A percentile compares a stretch with the other conserved stretches of the same genome.
Evolutionary conservation across 176 grass and related monocot genomes (phyloP).

Genomic region (Rhynchospora pubera): DNA sequence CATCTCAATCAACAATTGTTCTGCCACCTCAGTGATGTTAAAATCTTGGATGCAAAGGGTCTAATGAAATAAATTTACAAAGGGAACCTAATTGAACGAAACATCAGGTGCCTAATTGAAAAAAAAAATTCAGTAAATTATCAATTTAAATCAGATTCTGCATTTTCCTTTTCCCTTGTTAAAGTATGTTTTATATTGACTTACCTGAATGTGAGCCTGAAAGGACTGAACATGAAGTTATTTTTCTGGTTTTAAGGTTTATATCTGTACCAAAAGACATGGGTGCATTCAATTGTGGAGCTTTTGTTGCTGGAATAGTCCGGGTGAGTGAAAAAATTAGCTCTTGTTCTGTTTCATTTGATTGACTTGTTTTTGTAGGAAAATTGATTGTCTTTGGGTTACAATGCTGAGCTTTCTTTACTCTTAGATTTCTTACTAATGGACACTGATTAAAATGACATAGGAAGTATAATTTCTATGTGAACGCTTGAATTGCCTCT

Average conservation of each 20-base stretch:
- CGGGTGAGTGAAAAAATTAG: conserved; percentile 34
- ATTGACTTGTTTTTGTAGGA: background rate
- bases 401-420: no score
- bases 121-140: background rate
- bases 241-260: conserved; percentile 45
- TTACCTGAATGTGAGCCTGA: background rate
- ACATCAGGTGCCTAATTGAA: background rate
- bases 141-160: background rate
- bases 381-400: background rate
- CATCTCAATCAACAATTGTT: background rate
- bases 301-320: conserved; percentile 96
- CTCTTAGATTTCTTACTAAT: background rate
- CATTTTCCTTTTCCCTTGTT: conserved; percentile 10
- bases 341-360: background rate
- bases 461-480: background rate
- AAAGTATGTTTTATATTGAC: background rate
- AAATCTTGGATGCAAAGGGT: background rate
- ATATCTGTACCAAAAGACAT: conserved; percentile 97
- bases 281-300: conserved; percentile 95
- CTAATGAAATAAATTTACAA: background rate
- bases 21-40: background rate
- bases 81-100: background rate
- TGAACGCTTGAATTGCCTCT: no score
- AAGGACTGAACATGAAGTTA: conserved; percentile 3
- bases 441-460: background rate